These are phyloP conservation scores for Omphalotus olearius DNA, from an alignment of 1,284 basidiomycete species.

Conservation along the genomic window DNA sequence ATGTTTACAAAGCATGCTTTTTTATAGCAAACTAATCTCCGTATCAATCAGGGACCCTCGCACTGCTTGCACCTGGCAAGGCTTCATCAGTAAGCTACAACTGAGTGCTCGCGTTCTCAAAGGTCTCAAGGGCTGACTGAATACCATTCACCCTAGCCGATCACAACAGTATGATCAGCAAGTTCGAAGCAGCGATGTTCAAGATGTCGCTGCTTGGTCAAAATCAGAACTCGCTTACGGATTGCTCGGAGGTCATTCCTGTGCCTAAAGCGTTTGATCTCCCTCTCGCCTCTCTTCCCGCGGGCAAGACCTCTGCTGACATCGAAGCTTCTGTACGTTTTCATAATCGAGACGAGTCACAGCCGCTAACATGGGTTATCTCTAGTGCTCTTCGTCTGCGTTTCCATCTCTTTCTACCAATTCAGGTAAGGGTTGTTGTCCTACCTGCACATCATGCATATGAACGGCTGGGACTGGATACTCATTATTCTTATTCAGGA, in stretches of 20 bases:
- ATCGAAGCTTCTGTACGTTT: background rate
- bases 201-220: constrained; percentile 2
- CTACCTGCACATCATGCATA: too few relatives aligned
- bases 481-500: background rate
- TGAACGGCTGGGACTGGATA: background rate
- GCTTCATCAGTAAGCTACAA: constrained; percentile 17
- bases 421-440: background rate
- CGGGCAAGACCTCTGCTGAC: background rate
- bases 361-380: background rate
- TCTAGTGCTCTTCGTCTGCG: background rate
- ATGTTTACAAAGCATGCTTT: too few relatives aligned
- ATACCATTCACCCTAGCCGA: background rate
- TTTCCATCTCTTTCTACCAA: background rate
- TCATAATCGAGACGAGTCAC: background rate
- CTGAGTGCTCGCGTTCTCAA: too few relatives aligned
- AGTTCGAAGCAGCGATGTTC: constrained; percentile 1
- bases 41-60: background rate
- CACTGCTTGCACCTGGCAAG: constrained; percentile 1
- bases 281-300: background rate
- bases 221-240: background rate
- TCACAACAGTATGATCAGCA: background rate
- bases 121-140: constrained; percentile 11
- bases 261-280: background rate
- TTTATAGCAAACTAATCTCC: too few relatives aligned
- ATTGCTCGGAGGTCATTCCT: constrained; percentile 2